phyloP scores from a whole-genome alignment of 768 basidiomycete species.

The Termitomyces heimii region DNA sequence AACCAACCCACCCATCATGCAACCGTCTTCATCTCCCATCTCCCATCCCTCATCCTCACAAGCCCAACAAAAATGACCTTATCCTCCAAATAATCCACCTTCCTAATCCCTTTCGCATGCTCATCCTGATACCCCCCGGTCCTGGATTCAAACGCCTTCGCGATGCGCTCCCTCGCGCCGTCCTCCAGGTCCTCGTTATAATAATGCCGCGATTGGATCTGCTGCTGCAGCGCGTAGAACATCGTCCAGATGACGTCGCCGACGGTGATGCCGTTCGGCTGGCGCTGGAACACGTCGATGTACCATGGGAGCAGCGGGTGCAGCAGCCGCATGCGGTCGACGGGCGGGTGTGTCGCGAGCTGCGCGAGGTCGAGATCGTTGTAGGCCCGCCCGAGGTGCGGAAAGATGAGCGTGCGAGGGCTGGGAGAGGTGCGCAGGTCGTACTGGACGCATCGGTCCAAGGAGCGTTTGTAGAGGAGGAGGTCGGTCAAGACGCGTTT shows the following conservation, averaged over 20 bases:
- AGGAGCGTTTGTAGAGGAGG: not conserved
- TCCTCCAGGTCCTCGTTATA: slow-evolving; percentile 52
- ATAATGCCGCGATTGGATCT: slow-evolving; percentile 44
- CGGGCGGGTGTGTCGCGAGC: slow-evolving; percentile 35
- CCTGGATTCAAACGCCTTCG: slow-evolving; percentile 36
- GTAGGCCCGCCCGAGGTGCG: not conserved
- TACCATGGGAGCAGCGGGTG: not conserved
- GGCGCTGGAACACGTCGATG: not conserved
- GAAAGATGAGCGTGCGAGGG: not conserved
- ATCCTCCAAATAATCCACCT: slow-evolving; percentile 56
- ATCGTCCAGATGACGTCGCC: not conserved
- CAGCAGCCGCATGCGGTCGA: not conserved
- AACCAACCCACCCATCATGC: not conserved
- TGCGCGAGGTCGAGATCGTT: slow-evolving; percentile 49
- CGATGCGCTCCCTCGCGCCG: slow-evolving; percentile 37
- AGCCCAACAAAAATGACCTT: slow-evolving; percentile 50
- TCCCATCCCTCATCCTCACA: slow-evolving; percentile 43
- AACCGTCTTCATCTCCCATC: slow-evolving; percentile 58
- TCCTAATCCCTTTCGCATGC: slow-evolving; percentile 38
- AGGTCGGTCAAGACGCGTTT: not conserved
- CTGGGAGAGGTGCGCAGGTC: not conserved
- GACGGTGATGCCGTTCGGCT: not conserved
- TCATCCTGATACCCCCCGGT: slow-evolving; percentile 28
- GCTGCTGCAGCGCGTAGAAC: not conserved
- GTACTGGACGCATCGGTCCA: not conserved